A percentile compares a stretch with the other conserved stretches of the same genome.
phyloP scores from a whole-genome alignment of 225 moss, liverwort and hornwort species.

The Neckera pumila region DNA sequence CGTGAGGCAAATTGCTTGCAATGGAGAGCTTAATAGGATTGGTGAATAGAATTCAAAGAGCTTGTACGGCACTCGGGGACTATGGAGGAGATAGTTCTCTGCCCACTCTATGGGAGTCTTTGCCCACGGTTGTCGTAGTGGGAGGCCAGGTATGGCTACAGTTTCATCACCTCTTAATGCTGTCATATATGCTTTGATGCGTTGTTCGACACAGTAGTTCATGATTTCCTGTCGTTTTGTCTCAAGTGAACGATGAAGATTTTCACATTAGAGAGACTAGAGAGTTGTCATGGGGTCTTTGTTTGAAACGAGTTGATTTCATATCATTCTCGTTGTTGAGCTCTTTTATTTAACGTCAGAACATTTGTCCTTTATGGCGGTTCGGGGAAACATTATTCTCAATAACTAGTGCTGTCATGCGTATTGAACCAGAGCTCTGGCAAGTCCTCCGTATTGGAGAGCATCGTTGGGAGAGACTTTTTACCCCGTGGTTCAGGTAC shows the following conservation, averaged over 20 bases:
- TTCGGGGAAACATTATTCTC: neutral
- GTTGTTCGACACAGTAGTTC: neutral
- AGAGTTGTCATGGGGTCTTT: neutral
- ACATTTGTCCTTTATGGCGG: neutral
- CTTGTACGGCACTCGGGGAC: slow-evolving; percentile 57
- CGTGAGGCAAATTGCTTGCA: neutral
- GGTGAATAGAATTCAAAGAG: slow-evolving; percentile 63
- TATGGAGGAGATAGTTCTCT: slow-evolving; percentile 62
- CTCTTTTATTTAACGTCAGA: neutral
- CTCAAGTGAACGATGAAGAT: neutral
- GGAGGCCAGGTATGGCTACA: slow-evolving; percentile 55
- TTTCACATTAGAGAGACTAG: neutral
- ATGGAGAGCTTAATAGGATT: slow-evolving; percentile 72
- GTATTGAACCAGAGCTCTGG: slow-evolving; percentile 56
- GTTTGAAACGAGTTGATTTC: neutral
- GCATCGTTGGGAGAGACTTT: slow-evolving; percentile 87
- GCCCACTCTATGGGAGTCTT: slow-evolving; percentile 75
- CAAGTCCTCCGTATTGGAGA: slow-evolving; percentile 85
- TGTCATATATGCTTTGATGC: neutral
- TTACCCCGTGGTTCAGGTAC: slow-evolving; percentile 76
- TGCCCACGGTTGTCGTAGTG: slow-evolving; percentile 82
- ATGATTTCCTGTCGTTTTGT: neutral
- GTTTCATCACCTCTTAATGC: neutral
- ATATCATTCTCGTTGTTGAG: neutral
- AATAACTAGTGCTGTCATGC: neutral